phyloP scores from a whole-genome alignment of 768 basidiomycete genomes.

The Auricularia sp. region DNA sequence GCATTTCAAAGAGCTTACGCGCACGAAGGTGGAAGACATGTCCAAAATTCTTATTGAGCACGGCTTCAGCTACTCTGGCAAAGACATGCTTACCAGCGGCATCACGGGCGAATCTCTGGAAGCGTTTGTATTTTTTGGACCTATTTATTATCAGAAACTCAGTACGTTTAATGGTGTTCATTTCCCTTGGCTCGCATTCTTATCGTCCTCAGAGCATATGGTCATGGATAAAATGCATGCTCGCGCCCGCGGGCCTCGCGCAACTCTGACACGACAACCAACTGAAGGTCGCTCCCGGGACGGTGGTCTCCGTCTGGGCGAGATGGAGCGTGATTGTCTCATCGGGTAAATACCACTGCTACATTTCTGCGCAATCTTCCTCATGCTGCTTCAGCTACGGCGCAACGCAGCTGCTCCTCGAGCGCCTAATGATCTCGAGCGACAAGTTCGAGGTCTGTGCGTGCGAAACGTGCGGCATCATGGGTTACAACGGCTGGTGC shows the following conservation, averaged over 20 bases:
- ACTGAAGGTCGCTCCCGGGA: constrained; percentile 98
- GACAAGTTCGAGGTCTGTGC: constrained; percentile 97
- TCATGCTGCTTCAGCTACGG: constrained; percentile 40
- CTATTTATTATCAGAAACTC: constrained; percentile 98
- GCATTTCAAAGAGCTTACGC: neutral
- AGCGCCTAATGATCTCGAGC: constrained; percentile 97
- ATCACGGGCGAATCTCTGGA: constrained; percentile 96
- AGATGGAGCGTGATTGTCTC: constrained; percentile 98
- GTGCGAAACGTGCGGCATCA: constrained; percentile 86
- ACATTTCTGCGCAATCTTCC: neutral
- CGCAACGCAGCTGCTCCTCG: constrained; percentile 92
- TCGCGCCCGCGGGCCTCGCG: constrained; percentile 92
- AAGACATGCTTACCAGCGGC: constrained; percentile 96
- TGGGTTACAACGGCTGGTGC: constrained; percentile 95
- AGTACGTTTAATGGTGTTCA: constrained; percentile 47
- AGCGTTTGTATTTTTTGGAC: constrained; percentile 97
- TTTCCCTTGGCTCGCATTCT: neutral
- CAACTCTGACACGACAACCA: constrained; percentile 92
- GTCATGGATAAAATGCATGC: constrained; percentile 99
- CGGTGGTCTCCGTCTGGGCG: constrained; percentile 91
- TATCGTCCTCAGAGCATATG: constrained; percentile 67
- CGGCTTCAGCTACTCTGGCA: constrained; percentile 97
- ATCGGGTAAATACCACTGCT: constrained; percentile 49
- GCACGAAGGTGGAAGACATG: constrained; percentile 86
- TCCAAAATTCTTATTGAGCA: constrained; percentile 88